phyloP scores from a whole-genome alignment of 108 stramenopile genomes.

The Nitzschia inconspicua region DNA sequence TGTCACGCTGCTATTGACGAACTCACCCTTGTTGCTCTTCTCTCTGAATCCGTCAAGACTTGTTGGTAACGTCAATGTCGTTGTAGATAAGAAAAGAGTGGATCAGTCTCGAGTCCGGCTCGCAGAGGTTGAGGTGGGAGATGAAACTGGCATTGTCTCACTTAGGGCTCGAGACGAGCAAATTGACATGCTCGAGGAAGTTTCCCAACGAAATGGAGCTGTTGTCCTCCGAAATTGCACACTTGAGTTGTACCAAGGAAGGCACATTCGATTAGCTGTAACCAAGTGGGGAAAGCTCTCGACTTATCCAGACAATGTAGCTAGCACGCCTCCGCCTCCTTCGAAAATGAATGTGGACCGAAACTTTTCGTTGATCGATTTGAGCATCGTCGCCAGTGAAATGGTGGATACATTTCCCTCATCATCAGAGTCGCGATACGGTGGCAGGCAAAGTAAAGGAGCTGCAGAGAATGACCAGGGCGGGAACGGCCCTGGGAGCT shows the following conservation, averaged over 20 bases:
- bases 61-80: constrained; percentile 72
- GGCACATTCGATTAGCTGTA: constrained; percentile 72
- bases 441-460: constrained; percentile 3
- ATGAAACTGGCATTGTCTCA: constrained; percentile 71
- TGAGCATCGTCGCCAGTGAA: constrained; percentile 61
- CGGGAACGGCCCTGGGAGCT: neutral
- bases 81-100: constrained; percentile 78
- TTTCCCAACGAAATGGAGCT: constrained; percentile 54
- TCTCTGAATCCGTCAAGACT: constrained; percentile 30
- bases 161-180: constrained; percentile 83
- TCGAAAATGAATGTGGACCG: constrained; percentile 60
- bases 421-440: constrained; percentile 9
- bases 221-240: constrained; percentile 79
- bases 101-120: constrained; percentile 75
- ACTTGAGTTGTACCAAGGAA: constrained; percentile 76
- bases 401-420: constrained; percentile 12
- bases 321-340: constrained; percentile 78
- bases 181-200: constrained; percentile 63
- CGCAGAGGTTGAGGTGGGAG: constrained; percentile 82
- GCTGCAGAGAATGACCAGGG: constrained; percentile 1
- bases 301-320: constrained; percentile 71
- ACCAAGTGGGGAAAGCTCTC: constrained; percentile 88
- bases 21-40: neutral
- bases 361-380: constrained; percentile 69
- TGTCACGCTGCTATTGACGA: neutral